Base-by-base conservation (phyloP, 1,284 basidiomycete genomes). In the Dichomitus squalens region DNA sequence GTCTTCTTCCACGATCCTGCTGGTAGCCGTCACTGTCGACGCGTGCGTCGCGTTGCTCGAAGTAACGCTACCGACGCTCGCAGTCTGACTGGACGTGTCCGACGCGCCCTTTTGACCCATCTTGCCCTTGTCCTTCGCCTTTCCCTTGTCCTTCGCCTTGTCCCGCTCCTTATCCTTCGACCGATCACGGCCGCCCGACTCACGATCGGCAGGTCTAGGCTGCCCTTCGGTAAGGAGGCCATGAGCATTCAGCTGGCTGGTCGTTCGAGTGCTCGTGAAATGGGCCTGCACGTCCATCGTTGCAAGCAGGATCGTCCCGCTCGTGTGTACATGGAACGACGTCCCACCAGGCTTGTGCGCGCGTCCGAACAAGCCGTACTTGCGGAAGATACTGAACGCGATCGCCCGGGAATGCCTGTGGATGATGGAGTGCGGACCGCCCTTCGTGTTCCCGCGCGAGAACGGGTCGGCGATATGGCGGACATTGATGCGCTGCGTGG, bases 231-330 rank as follows among this genome's bases (percentile, higher is more conserved):
- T 83, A 40, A 91, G 73, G 27, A 89, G 69, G 3, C 88, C 86
- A 67, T 91, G 84, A 0, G 85, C 81, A 60, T 81, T 83, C 33
- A 92, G 76, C 66, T 83, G 84, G 48, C 82, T 79, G 7, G 88
- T 90, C 12, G 88, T 88, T 40, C 80, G 84, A n/a, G 89, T 92
- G 66, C 83, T 90, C 16, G 90, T 92, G 65, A 85, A 92, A 29
- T 87, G 83, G 65, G 84, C 82, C 65, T 92, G 89, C 7, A 92
- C 90, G 57, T 80, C 81, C 66, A 83, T 82, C 25, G 87, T 83
- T 9, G 87, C 89, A 14, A 92, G 74, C 59, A 92, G 73, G 47
- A 91, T 86, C 23, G 73, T 77, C n/a, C 68, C 69, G 43, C 73
- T 78, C 39, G 74, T 75, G 27, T 76, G 74, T 64, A 82, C 73